Conservation (phyloP, 257 asterid species). For the Rubia yunnanensis region DNA sequence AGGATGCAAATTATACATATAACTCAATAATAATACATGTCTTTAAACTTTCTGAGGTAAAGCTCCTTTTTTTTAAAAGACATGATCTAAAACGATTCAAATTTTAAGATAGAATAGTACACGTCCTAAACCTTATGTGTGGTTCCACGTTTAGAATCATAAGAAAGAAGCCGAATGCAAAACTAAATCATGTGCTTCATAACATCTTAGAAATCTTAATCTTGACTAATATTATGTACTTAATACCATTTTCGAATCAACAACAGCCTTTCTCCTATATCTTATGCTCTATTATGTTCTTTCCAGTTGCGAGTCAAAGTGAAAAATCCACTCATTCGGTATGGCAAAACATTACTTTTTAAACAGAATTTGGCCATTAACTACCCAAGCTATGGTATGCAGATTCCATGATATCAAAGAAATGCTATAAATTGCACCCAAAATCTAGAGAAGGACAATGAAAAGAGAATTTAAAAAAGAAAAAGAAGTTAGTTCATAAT, state of each 20-base stretch:
- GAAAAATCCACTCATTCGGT: not conserved
- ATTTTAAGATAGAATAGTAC: not conserved
- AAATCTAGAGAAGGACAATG: not conserved
- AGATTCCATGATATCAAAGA: not conserved
- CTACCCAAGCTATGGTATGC: not conserved
- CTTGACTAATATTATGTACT: not conserved
- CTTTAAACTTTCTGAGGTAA: not conserved
- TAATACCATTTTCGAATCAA: not conserved
- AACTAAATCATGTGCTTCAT: not conserved
- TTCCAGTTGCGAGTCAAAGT: not conserved
- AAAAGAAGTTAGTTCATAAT: not conserved
- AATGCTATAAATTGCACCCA: not conserved
- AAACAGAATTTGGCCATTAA: not conserved
- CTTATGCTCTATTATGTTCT: not conserved
- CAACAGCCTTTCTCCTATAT: not conserved
- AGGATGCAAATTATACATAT: not conserved
- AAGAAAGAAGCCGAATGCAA: not conserved
- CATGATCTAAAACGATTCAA: not conserved
- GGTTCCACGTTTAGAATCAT: not conserved
- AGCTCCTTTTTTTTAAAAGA: not conserved
- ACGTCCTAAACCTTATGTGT: not conserved
- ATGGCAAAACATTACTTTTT: not conserved
- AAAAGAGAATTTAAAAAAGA: not conserved
- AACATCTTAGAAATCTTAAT: not conserved
- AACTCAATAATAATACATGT: not conserved